Base-by-base conservation (phyloP, 306 rosid species). In the Medicago ruthenica region DNA sequence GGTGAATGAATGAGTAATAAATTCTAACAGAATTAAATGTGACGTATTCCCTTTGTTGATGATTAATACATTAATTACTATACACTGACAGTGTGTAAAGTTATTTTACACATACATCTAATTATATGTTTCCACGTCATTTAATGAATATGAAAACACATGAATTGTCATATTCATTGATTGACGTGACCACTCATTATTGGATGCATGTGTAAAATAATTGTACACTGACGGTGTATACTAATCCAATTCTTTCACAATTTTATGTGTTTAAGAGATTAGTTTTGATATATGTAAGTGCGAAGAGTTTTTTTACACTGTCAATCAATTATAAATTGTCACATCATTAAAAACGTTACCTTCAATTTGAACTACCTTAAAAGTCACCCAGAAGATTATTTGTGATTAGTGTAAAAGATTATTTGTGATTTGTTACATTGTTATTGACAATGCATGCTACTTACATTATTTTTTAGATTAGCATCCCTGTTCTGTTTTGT, bases 1-100 rank as follows among this genome's bases (percentile, higher is more conserved):
- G 75, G 31, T 27, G 31, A 27, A 40, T 24, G 58, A 59, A 67
- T 57, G 50, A 66, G 13, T 64, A 18, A 47, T 45, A 66, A 57
- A 39, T 77, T 72, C 55, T 40, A 17, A 4, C 14, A 48, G 53
- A 24, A 67, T 50, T 71, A 42, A 4, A 27, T 27, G 18, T 53
- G 18, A n/a, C 4, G 16, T 2, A 1, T 13, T 6, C 7, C 58
- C 11, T 5, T 5, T 65, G 15, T 12, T 24, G 68, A 71, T 53
- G 14, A 64, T 64, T 11, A 6, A 61, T 61, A 20, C 16, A 27
- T 27, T 27, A 27, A 27, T 27, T 27, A 27, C 31, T 27, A 27
- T 24, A 24, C 27, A 24, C 27, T 24, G 1, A 2, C 27, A 2
- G 27, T 24, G 27, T 24, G 27, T 24, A 24, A 24, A 24, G 27